These are phyloP conservation scores for Termitomyces sp. DNA, from an alignment of 768 basidiomycete species.

Conservation along the genomic window DNA sequence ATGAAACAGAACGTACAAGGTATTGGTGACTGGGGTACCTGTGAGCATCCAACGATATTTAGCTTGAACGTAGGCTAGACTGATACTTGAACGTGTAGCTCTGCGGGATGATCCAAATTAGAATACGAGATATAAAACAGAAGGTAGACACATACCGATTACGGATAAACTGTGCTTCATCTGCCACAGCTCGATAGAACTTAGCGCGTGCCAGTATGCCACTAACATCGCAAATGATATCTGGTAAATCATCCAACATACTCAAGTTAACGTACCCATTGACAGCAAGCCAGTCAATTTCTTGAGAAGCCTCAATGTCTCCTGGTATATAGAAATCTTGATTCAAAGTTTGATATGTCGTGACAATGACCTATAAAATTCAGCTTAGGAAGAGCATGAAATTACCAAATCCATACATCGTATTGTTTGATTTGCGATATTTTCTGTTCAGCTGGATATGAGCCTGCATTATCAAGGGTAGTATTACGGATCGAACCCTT, in stretches of 20 bases:
- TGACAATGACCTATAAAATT: slow-evolving; percentile 55
- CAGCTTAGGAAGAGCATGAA: neutral
- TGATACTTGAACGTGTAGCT: slow-evolving; percentile 51
- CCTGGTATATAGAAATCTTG: slow-evolving; percentile 51
- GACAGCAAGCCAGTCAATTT: slow-evolving; percentile 40
- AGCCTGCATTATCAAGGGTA: neutral
- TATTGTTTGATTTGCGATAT: slow-evolving; percentile 42
- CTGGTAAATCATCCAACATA: neutral
- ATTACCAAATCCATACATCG: slow-evolving; percentile 33
- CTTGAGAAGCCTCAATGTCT: slow-evolving; percentile 40
- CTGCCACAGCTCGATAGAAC: slow-evolving; percentile 69
- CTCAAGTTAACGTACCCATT: slow-evolving; percentile 38
- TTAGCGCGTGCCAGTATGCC: slow-evolving; percentile 57
- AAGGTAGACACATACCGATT: slow-evolving; percentile 38
- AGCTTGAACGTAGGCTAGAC: slow-evolving; percentile 53
- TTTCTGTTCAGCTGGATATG: slow-evolving; percentile 22
- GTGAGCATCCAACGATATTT: slow-evolving; percentile 78
- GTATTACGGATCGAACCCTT: slow-evolving; percentile 27
- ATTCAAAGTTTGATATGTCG: slow-evolving; percentile 72
- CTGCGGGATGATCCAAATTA: slow-evolving; percentile 21
- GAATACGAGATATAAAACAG: neutral
- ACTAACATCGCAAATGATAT: slow-evolving; percentile 19
- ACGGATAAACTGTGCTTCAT: slow-evolving; percentile 77
- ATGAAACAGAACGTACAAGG: slow-evolving; percentile 36
- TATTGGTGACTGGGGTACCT: slow-evolving; percentile 72